These are phyloP conservation scores for Rubus parviflorus DNA, from an alignment of 306 rosid genomes.

Conservation along the genomic window DNA sequence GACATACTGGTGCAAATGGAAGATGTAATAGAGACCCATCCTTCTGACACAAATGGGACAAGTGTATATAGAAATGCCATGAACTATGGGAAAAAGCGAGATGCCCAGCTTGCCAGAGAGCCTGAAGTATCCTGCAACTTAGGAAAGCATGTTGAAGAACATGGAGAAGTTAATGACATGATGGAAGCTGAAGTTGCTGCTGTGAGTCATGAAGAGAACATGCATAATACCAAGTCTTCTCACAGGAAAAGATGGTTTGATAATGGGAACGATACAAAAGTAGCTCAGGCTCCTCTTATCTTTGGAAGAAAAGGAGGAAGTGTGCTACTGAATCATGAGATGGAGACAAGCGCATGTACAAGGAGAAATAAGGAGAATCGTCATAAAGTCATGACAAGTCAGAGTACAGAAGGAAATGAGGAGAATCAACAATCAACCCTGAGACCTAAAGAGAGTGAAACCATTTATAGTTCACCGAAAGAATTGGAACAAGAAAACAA, in stretches of 20 bases:
- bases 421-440: slow-evolving; percentile 28
- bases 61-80: slow-evolving; percentile 28
- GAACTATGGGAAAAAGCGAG: slow-evolving; percentile 36
- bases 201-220: slow-evolving; percentile 34
- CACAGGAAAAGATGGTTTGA: slow-evolving; percentile 40
- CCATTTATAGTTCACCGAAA: slow-evolving; percentile 27
- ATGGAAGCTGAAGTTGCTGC: slow-evolving; percentile 40
- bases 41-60: slow-evolving; percentile 28
- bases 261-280: slow-evolving; percentile 28
- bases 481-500: slow-evolving; percentile 43
- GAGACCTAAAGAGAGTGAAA: slow-evolving; percentile 41
- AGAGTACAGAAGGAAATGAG: slow-evolving; percentile 17
- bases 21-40: slow-evolving; percentile 26
- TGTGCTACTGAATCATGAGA: slow-evolving; percentile 33
- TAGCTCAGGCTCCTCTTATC: slow-evolving; percentile 20
- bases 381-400: slow-evolving; percentile 19
- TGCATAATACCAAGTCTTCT: slow-evolving; percentile 34
- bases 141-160: slow-evolving; percentile 41
- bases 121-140: slow-evolving; percentile 36
- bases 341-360: slow-evolving; percentile 24
- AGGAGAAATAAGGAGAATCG: slow-evolving; percentile 2
- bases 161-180: slow-evolving; percentile 25
- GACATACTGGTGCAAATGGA: slow-evolving; percentile 40
- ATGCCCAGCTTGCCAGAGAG: slow-evolving; percentile 31
- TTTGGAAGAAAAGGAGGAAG: slow-evolving; percentile 14